phyloP scores from a whole-genome alignment of 2,329 filamentous ascomycete genomes.

The Xylariaceae sp. region DNA sequence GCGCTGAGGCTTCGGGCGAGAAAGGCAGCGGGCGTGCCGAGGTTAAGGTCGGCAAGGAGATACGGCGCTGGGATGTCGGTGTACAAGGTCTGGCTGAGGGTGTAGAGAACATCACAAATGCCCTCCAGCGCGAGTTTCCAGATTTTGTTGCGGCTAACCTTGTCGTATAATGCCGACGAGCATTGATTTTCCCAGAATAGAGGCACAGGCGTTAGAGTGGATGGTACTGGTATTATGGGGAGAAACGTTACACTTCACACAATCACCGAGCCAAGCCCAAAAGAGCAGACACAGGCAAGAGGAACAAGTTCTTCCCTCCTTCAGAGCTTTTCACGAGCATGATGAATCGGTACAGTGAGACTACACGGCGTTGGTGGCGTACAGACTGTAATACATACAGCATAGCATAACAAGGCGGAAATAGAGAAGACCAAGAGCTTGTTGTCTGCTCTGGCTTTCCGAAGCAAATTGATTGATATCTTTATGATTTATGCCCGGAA shows the following conservation, averaged over 20 bases:
- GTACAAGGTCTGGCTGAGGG: slow-evolving; percentile 84
- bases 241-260: too few relatives aligned
- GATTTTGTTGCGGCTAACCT: slow-evolving; percentile 55
- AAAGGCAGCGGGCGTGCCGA: slow-evolving; percentile 64
- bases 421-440: slow-evolving; percentile 16
- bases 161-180: slow-evolving; percentile 36
- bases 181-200: too few relatives aligned
- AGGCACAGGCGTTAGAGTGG: too few relatives aligned
- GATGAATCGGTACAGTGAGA: slow-evolving; percentile 5
- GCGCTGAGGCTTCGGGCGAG: slow-evolving; percentile 65
- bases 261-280: too few relatives aligned
- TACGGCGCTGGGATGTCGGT: slow-evolving; percentile 84
- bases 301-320: too few relatives aligned
- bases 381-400: slow-evolving; percentile 3
- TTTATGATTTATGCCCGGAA: too few relatives aligned
- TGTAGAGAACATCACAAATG: slow-evolving; percentile 79
- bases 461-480: too few relatives aligned
- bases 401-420: slow-evolving; percentile 1
- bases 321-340: too few relatives aligned
- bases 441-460: too few relatives aligned
- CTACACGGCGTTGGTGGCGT: slow-evolving; percentile 9
- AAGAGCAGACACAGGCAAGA: too few relatives aligned
- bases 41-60: slow-evolving; percentile 61
- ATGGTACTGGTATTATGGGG: slow-evolving; percentile 4
- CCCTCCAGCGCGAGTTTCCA: slow-evolving; percentile 77